These are phyloP conservation scores for Cladophialophora carrionii DNA, from an alignment of 2,329 filamentous ascomycete genomes.

Conservation along the genomic window DNA sequence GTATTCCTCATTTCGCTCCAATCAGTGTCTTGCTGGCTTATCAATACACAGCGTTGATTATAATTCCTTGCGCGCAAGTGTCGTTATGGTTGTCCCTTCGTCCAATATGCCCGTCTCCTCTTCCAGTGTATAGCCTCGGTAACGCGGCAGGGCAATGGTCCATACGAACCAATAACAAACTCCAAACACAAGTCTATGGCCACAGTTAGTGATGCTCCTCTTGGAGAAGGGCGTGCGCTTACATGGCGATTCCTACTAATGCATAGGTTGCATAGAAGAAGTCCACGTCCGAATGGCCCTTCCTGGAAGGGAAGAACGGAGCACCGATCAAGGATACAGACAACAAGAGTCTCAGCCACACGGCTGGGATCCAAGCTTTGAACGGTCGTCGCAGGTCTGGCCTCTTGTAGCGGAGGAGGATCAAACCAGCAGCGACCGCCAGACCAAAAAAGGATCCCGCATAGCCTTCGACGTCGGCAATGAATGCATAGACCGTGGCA, in stretches of 20 bases:
- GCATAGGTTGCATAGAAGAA: slow-evolving; percentile 60
- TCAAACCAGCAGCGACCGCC: slow-evolving; percentile 60
- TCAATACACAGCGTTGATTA: slow-evolving; percentile 34
- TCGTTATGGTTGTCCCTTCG: slow-evolving; percentile 70
- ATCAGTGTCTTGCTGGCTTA: slow-evolving; percentile 28
- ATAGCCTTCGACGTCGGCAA: slow-evolving; percentile 72
- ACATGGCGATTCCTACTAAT: slow-evolving; percentile 53
- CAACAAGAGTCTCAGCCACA: slow-evolving; percentile 59
- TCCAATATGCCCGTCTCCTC: slow-evolving; percentile 63
- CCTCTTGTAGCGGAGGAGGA: slow-evolving; percentile 63
- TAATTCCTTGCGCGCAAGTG: slow-evolving; percentile 49
- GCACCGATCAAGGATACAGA: slow-evolving; percentile 61
- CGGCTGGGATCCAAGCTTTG: slow-evolving; percentile 65
- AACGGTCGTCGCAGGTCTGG: slow-evolving; percentile 67
- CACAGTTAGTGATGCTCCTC: slow-evolving; percentile 31
- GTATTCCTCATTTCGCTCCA: slow-evolving; percentile 12
- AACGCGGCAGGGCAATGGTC: slow-evolving; percentile 63
- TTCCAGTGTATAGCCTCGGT: slow-evolving; percentile 64
- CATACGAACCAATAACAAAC: slow-evolving; percentile 71
- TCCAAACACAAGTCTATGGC: slow-evolving; percentile 58
- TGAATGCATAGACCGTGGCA: slow-evolving; percentile 70
- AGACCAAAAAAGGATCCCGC: slow-evolving; percentile 65
- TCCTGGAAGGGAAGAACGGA: slow-evolving; percentile 63
- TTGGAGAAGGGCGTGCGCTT: slow-evolving; percentile 34
- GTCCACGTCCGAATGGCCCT: slow-evolving; percentile 51